Conservation (phyloP, 768 basidiomycete genomes). For the Pholiota conissans region DNA sequence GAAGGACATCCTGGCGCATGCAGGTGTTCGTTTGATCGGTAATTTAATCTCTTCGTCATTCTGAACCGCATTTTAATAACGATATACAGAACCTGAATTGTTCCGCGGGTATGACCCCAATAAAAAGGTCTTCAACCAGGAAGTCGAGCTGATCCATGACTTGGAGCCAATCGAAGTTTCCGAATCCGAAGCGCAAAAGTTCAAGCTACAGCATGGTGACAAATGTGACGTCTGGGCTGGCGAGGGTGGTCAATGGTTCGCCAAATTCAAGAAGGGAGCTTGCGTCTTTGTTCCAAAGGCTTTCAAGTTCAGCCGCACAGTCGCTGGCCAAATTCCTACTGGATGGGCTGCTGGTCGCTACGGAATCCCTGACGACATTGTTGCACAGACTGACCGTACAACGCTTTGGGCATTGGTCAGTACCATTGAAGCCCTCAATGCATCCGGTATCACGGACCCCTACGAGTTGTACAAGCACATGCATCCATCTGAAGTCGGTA, state of each 20-base stretch:
- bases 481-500: conserved; percentile 96
- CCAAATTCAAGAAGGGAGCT: conserved; percentile 98
- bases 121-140: conserved; percentile 97
- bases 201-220: conserved; percentile 95
- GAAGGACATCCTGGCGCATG: conserved; percentile 87
- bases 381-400: conserved; percentile 90
- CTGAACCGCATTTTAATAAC: conserved; percentile 32
- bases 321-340: conserved; percentile 95
- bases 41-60: conserved; percentile 22
- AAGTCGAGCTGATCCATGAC: conserved; percentile 94
- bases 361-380: conserved; percentile 95
- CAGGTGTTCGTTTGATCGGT: conserved; percentile 95
- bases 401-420: conserved; percentile 94
- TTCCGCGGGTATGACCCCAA: conserved; percentile 98
- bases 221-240: conserved; percentile 95
- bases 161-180: conserved; percentile 94
- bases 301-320: conserved; percentile 90
- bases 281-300: conserved; percentile 92
- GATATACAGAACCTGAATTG: conserved; percentile 97
- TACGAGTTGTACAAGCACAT: conserved; percentile 97
- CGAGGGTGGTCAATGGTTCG: conserved; percentile 93
- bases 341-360: conserved; percentile 97
- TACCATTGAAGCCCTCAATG: conserved; percentile 93
- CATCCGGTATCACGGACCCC: conserved; percentile 96
- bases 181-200: conserved; percentile 87